phyloP scores from a whole-genome alignment of 1,284 basidiomycete genomes.

The Leucoagaricus sp. region DNA sequence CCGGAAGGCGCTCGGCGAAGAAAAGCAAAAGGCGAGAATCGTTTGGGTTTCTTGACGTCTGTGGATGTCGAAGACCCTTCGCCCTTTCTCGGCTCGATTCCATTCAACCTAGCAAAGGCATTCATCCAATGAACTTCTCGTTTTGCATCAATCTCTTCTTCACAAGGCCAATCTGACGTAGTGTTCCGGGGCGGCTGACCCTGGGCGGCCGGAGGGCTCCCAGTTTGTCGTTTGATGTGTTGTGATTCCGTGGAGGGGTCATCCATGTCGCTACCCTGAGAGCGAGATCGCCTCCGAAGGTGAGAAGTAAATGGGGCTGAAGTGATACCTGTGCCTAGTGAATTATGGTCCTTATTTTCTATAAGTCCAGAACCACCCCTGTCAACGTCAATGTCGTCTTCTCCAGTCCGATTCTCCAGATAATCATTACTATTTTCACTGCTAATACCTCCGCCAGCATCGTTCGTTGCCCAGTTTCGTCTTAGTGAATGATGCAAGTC shows the following conservation, averaged over 20 bases:
- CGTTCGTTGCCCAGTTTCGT: neutral
- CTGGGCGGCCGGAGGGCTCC: neutral
- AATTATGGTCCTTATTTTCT: neutral
- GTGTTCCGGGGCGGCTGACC: neutral
- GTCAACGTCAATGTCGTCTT: neutral
- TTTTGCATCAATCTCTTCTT: constrained; percentile 5
- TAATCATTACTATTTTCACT: neutral
- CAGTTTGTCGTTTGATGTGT: neutral
- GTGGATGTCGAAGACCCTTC: neutral
- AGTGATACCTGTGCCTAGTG: neutral
- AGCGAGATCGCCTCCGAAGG: neutral
- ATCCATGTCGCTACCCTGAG: neutral
- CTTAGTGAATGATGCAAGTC: neutral
- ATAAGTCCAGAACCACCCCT: neutral
- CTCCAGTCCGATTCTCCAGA: neutral
- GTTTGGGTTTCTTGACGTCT: neutral
- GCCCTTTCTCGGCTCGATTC: neutral
- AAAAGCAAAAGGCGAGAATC: neutral
- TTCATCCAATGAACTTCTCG: constrained; percentile 3
- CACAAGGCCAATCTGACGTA: neutral
- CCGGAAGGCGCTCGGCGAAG: neutral
- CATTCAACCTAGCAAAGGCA: constrained; percentile 3
- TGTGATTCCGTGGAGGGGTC: neutral
- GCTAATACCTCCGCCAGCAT: neutral
- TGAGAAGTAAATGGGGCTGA: neutral